Evolutionary conservation across 1,284 basidiomycete genomes (phyloP).

Genomic region (Laetiporus sulphureus): DNA sequence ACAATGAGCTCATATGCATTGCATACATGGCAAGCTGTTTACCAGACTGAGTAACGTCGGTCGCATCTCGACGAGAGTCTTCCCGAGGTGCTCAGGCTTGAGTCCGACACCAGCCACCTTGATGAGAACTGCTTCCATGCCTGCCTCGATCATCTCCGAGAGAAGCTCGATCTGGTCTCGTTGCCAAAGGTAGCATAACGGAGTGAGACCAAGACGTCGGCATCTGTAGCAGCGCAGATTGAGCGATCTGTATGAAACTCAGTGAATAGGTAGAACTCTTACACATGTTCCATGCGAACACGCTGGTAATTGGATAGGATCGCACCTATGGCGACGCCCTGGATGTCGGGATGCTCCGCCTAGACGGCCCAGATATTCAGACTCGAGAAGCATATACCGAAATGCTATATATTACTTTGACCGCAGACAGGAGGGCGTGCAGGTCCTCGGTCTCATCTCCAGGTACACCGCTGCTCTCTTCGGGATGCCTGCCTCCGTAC

Average conservation of each 20-base stretch:
- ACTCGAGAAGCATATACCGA: too few relatives aligned
- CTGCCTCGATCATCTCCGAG: slow-evolving; percentile 78
- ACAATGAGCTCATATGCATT: background rate
- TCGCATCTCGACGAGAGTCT: slow-evolving; percentile 71
- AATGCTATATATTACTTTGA: slow-evolving; percentile 65
- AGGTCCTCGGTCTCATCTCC: slow-evolving; percentile 98
- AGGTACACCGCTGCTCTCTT: slow-evolving; percentile 40
- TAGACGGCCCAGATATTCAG: too few relatives aligned
- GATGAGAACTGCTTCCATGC: slow-evolving; percentile 83
- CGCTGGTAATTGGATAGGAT: slow-evolving; percentile 98
- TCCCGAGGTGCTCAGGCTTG: slow-evolving; percentile 73
- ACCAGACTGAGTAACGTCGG: slow-evolving; percentile 72
- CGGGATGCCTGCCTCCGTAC: slow-evolving; percentile 66
- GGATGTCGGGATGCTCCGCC: slow-evolving; percentile 75
- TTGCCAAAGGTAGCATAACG: slow-evolving; percentile 94
- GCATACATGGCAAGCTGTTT: slow-evolving; percentile 16
- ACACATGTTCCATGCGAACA: slow-evolving; percentile 96
- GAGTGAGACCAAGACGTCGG: slow-evolving; percentile 72
- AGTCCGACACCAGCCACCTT: slow-evolving; percentile 97
- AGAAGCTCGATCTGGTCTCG: slow-evolving; percentile 81
- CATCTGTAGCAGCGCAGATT: slow-evolving; percentile 44
- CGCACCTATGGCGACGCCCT: slow-evolving; percentile 91
- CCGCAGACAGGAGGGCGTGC: slow-evolving; percentile 64
- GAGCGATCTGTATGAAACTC: background rate
- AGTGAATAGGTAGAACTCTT: slow-evolving; percentile 24